Evolutionary conservation across 106 monocot genomes (phyloP), one percentile per base, ranked within the genome.

Genomic region (Gastrodia elata): DNA sequence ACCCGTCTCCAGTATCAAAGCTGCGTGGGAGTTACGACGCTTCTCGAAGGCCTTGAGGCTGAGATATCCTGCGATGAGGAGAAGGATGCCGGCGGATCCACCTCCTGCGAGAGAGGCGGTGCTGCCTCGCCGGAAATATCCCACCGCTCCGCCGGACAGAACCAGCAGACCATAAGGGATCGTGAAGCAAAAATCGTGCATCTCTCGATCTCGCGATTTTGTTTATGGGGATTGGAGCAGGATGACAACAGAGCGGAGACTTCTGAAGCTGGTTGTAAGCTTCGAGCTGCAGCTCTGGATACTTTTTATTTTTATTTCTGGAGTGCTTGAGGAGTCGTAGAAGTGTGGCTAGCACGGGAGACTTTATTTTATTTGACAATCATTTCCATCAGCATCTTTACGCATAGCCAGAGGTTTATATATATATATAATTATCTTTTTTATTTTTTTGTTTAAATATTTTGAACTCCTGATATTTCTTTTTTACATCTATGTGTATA

Each of bases 161-260:
- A 95, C 83, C 39, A 89, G 73, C 18, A 88, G 34, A 64, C 91
- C 94, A 65, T 91, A 95, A 4, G 91, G 94, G 77, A 95, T 94
- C 52, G 94, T 91, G 78, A 91, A 83, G 82, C 88, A 95, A 83
- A 95, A 95, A 70, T 91, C 89, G 81, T 95, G 91, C 91, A 91
- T 91, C 39, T 71, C 70, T 57, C 44, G 22, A 69, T 69, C 69
- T 40, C 26, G 22, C 41, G 69, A 26, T 13, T 69, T 40, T 10
- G 10, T 24, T 3, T 7, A 41, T 26, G 22, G 25, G 13, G 69
- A 67, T 7, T 0, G 20, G 25, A 41, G 69, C 39, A 39, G 2
- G 1, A 5, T 18, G 22, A 38, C 22, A 32, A 4, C 15, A 61
- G 10, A 33, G 25, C 18, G n/a, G 52, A 20, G 20, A n/a, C n/a